phyloP scores from a whole-genome alignment of 2,329 filamentous ascomycete species.

The Pestalotiopsis sp. region DNA sequence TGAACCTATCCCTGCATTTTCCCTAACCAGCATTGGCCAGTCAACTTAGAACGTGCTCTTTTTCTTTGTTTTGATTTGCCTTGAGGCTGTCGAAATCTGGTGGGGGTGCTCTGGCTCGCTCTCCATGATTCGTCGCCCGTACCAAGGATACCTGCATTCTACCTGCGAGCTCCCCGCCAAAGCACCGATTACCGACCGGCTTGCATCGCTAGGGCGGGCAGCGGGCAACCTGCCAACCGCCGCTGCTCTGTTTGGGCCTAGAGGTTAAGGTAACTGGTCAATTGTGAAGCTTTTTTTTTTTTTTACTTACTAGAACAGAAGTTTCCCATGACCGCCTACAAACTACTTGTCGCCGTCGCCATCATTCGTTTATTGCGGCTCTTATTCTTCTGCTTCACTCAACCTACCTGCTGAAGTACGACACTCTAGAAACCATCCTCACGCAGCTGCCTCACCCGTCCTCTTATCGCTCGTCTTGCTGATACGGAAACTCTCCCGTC shows the following conservation, averaged over 20 bases:
- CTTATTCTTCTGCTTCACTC: neutral
- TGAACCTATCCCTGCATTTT: neutral
- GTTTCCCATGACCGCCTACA: neutral
- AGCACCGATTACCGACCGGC: neutral
- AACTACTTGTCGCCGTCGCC: neutral
- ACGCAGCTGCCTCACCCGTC: neutral
- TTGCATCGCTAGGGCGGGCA: neutral
- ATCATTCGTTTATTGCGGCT: constrained; percentile 1
- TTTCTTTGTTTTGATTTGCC: constrained; percentile 13
- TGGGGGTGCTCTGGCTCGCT: neutral
- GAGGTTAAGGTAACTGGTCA: neutral
- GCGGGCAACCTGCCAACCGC: neutral
- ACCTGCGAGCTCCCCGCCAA: neutral
- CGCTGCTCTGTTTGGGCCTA: neutral
- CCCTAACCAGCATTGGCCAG: neutral
- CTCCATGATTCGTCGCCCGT: neutral
- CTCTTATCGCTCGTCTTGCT: neutral
- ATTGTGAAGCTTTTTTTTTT: constrained; percentile 4
- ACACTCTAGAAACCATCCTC: neutral
- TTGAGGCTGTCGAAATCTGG: neutral
- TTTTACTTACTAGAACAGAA: neutral
- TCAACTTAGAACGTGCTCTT: constrained; percentile 6
- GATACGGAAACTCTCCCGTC: neutral
- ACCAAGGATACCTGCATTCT: neutral
- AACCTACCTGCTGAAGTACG: too few relatives aligned